Evolutionary conservation across 805 yeast species (phyloP), one percentile per base, ranked within the genome.

Genomic region (Yarrowia divulgata): DNA sequence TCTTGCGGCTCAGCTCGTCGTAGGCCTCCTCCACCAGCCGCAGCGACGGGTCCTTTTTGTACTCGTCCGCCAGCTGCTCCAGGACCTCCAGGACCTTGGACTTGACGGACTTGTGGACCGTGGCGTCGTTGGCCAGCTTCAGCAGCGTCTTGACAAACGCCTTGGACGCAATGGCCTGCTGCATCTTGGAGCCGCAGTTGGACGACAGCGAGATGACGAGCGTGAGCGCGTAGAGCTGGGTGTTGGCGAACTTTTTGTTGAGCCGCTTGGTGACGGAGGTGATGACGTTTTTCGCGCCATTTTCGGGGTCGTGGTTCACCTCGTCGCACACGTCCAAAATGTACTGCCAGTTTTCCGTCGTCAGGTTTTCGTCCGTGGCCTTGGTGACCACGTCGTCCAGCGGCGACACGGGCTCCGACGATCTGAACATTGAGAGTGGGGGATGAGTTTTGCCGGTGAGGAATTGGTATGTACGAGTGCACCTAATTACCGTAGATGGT

Each of bases 31-130:
- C 80, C 85, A 93, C 86, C 1, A 90, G 88, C 70, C 83, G 83
- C 73, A 94, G 82, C 3, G 94, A 88, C 0, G 95, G 94, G 77
- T 95, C 98, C 34, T 78, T 77, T 69, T 84, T 81, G 77, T 93
- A 91, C 3, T 89, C 84, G 46, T 83, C 79, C 23, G 88, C 78
- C 71, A 95, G 81, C 74, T 91, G 92, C 66, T 83, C 84, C 54
- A 93, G 83, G 40, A 89, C 87, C 74, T 89, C 91, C 13, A 87
- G 85, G 5, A 91, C 81, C 63, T 86, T 85, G 63, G 80, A 77
- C 77, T 91, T 91, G 67, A 95, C 90, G 3, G 87, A 83, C 35
- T 81, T 77, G 79, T 93, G 97, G 40, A 89, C 84, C 46, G 81
- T 77, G 9, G 81, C 75, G 73, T 87, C 90, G 18, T 82, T 80